phyloP scores from a whole-genome alignment of 2,329 filamentous ascomycete genomes.

The Fusarium sp. region DNA sequence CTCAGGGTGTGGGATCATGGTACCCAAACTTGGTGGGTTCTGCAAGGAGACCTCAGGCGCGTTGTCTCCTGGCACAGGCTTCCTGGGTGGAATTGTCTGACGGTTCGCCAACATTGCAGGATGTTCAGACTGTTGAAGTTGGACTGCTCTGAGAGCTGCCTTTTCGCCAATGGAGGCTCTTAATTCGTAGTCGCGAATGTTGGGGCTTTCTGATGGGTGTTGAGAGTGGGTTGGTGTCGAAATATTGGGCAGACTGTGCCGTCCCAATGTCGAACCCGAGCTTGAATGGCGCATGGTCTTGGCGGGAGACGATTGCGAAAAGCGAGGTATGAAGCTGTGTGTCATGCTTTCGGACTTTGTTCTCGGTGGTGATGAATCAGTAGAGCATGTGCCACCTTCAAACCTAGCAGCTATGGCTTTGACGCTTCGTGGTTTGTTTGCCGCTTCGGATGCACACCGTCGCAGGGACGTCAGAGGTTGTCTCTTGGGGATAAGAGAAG shows the following conservation, averaged over 20 bases:
- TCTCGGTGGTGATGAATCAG: conserved; percentile 3
- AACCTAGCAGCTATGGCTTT: conserved; percentile 66
- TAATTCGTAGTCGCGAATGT: conserved; percentile 8
- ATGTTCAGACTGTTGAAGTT: conserved; percentile 20
- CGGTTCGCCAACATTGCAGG: conserved; percentile 7
- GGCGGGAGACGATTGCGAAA: conserved; percentile 26
- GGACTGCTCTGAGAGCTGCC: conserved; percentile 25
- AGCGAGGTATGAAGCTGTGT: conserved; percentile 36
- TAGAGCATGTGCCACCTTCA: conserved; percentile 49
- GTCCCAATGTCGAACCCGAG: conserved; percentile 22
- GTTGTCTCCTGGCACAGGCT: conserved; percentile 8
- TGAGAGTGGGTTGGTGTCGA: conserved; percentile 12
- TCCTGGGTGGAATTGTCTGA: conserved; percentile 13
- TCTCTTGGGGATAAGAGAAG: conserved; percentile 16
- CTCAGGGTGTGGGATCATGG: conserved; percentile 52
- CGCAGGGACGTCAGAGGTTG: conserved; percentile 11
- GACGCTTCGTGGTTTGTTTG: conserved; percentile 51
- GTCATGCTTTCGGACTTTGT: conserved; percentile 28
- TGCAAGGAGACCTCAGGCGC: conserved; percentile 16
- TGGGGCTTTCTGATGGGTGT: conserved; percentile 4
- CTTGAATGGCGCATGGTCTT: conserved; percentile 17
- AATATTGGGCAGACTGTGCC: neutral
- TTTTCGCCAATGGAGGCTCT: conserved; percentile 33
- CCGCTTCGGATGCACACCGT: conserved; percentile 31
- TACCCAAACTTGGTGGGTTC: conserved; percentile 50